Percentiles rank a stretch among this genome's conserved stretches.
These are phyloP conservation scores for Ogataea wickerhamii DNA, from an alignment of 805 yeast species.

Conservation along the genomic window DNA sequence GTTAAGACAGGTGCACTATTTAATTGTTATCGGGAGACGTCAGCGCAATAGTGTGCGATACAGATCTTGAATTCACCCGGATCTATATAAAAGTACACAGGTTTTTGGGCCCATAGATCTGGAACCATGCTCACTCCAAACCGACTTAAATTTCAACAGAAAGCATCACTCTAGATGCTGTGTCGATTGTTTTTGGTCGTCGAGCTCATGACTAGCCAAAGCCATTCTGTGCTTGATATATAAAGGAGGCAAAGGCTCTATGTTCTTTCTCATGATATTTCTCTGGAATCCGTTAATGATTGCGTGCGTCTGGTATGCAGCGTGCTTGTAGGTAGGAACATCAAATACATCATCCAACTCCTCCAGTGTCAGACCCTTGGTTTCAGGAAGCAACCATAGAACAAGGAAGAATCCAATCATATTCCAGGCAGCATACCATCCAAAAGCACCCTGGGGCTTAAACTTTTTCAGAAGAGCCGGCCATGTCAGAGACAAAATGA, in stretches of 20 bases:
- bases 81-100: neutral
- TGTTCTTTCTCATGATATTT: slow-evolving; percentile 43
- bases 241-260: slow-evolving; percentile 51
- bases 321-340: slow-evolving; percentile 53
- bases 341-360: slow-evolving; percentile 72
- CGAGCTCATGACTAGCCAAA: slow-evolving; percentile 58
- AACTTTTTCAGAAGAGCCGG: slow-evolving; percentile 65
- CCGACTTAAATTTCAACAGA: too few species aligned
- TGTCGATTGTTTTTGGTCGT: slow-evolving; percentile 50
- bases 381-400: slow-evolving; percentile 69
- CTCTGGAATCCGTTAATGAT: slow-evolving; percentile 43
- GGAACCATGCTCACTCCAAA: too few species aligned
- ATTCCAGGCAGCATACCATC: slow-evolving; percentile 88
- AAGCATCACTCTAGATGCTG: slow-evolving; percentile 52
- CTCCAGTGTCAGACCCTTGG: slow-evolving; percentile 69
- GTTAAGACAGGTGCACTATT: neutral
- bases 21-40: neutral
- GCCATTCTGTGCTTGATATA: slow-evolving; percentile 58
- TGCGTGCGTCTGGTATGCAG: slow-evolving; percentile 41
- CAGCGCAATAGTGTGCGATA: neutral
- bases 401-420: slow-evolving; percentile 65
- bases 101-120: too few species aligned
- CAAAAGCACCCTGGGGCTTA: slow-evolving; percentile 81
- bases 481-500: slow-evolving; percentile 72
- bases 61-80: slow-evolving; percentile 1